Evolutionary conservation across 768 basidiomycete species (phyloP).

Genomic region (Collybiopsis luxurians): DNA sequence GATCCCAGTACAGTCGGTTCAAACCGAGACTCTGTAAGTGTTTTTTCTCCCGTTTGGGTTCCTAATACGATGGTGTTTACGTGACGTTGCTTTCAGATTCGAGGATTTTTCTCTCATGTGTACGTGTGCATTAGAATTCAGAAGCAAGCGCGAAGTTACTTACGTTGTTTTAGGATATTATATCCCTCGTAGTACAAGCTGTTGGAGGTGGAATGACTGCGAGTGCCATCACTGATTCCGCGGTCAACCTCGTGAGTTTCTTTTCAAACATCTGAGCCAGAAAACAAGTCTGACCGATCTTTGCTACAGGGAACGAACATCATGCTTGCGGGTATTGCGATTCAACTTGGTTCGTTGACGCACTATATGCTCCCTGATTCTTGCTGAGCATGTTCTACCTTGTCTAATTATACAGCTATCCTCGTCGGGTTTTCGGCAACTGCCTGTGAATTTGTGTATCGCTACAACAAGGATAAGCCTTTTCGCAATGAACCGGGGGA

Average conservation of each 20-base stretch:
- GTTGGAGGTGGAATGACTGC: constrained; percentile 51
- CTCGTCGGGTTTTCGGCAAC: background rate
- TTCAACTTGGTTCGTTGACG: constrained; percentile 35
- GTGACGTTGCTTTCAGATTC: constrained; percentile 29
- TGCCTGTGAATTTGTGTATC: background rate
- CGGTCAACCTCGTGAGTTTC: background rate
- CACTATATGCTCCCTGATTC: no score
- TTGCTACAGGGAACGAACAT: constrained; percentile 40
- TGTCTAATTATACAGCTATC: background rate
- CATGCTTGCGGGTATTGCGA: constrained; percentile 51
- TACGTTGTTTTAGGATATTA: constrained; percentile 32
- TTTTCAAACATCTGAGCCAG: constrained; percentile 5
- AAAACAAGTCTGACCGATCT: constrained; percentile 1
- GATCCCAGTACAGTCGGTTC: constrained; percentile 44
- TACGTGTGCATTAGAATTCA: constrained; percentile 8
- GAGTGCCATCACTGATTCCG: constrained; percentile 15
- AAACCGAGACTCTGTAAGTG: constrained; percentile 39
- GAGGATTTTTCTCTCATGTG: constrained; percentile 38
- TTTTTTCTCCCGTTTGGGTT: background rate
- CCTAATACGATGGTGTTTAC: background rate
- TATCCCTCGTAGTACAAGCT: constrained; percentile 54
- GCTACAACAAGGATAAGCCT: background rate
- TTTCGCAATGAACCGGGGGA: constrained; percentile 24
- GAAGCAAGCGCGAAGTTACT: background rate
- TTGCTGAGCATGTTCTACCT: background rate